These are phyloP conservation scores for Eragrostis tef DNA, from an alignment of 202 grass and related monocot species.

Conservation along the genomic window DNA sequence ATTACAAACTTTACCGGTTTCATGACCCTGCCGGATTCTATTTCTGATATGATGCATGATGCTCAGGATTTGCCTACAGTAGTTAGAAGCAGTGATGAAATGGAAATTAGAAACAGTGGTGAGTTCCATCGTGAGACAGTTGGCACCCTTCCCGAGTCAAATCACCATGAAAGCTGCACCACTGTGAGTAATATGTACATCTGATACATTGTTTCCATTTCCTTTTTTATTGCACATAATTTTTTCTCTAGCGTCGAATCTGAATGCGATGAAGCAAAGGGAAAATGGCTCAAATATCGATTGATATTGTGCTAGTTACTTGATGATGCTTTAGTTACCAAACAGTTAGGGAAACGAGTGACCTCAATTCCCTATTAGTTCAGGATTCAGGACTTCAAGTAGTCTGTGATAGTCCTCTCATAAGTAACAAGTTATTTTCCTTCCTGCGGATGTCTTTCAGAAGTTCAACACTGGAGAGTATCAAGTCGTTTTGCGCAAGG, in stretches of 20 bases:
- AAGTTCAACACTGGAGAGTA: slow-evolving; percentile 65
- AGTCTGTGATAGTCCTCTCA: slow-evolving; percentile 4
- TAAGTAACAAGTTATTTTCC: slow-evolving; percentile 39
- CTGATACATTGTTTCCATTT: not conserved
- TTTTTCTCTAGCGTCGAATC: not conserved
- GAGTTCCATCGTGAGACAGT: slow-evolving; percentile 40
- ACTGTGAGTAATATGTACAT: slow-evolving; percentile 43
- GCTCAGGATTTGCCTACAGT: slow-evolving; percentile 52
- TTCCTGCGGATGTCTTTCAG: slow-evolving; percentile 36
- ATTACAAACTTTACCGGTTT: slow-evolving; percentile 31
- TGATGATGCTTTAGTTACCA: not conserved
- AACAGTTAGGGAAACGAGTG: slow-evolving; percentile 23
- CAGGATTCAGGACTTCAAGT: slow-evolving; percentile 10
- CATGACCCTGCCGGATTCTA: slow-evolving; percentile 35
- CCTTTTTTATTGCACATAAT: slow-evolving; percentile 1
- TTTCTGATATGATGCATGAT: slow-evolving; percentile 6
- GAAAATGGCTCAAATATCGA: not conserved
- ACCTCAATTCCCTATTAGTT: not conserved
- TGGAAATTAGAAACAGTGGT: slow-evolving; percentile 36
- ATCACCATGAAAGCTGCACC: slow-evolving; percentile 49
- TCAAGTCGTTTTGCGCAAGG: slow-evolving; percentile 73
- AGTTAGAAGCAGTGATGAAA: slow-evolving; percentile 47
- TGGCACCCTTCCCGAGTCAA: slow-evolving; percentile 39
- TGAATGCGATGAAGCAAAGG: not conserved
- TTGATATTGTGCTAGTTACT: not conserved